phyloP scores from a whole-genome alignment of 495 filamentous ascomycete genomes.

The Penicillium canariense region DNA sequence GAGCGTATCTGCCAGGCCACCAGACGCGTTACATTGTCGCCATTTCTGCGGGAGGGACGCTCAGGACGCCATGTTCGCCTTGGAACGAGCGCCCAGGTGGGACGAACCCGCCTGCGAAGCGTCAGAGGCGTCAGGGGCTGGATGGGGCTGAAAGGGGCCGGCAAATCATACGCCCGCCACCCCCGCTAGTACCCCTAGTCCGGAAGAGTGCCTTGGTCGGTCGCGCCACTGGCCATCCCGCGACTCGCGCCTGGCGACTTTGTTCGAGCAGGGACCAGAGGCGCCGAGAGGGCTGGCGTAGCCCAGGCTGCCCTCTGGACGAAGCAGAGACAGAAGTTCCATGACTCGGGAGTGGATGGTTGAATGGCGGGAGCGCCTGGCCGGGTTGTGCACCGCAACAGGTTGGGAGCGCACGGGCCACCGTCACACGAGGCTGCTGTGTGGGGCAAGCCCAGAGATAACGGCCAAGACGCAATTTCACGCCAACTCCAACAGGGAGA shows the following conservation, averaged over 20 bases:
- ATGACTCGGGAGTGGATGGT: no score
- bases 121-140: not conserved
- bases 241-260: not conserved
- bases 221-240: not conserved
- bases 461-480: no score
- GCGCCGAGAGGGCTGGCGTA: not conserved
- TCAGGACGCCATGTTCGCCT: not conserved
- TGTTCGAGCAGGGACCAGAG: not conserved
- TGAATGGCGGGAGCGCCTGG: no score
- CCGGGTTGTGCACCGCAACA: no score
- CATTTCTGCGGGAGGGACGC: constrained; percentile 2
- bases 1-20: not conserved
- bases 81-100: not conserved
- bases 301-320: not conserved
- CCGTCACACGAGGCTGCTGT: no score
- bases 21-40: not conserved
- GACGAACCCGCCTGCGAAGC: not conserved
- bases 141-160: not conserved
- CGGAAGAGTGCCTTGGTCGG: not conserved
- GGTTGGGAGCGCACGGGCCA: no score
- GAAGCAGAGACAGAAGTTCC: no score
- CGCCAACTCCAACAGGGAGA: no score
- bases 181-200: not conserved
- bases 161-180: not conserved
- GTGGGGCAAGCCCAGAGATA: no score